Percentiles rank a stretch among this genome's conserved stretches.
Evolutionary conservation across 2,329 filamentous ascomycete genomes (phyloP).

Genomic region (Tricladium varicosporioides): DNA sequence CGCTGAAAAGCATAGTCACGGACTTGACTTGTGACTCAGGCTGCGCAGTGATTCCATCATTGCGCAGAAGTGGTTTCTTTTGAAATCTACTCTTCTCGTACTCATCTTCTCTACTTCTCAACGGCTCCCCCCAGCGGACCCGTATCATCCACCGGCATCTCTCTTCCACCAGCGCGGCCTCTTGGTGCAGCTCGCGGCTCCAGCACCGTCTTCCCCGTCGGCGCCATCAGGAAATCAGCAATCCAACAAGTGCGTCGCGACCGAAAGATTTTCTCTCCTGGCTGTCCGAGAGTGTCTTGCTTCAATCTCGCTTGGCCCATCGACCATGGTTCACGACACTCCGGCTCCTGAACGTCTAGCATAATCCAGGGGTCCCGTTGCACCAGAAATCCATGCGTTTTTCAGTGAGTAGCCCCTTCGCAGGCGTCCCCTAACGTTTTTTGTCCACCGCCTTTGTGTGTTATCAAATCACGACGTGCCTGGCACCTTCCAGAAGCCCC

Average conservation of each 20-base stretch:
- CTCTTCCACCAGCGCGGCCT: constrained; percentile 1
- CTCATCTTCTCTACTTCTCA: background rate
- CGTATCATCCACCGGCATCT: background rate
- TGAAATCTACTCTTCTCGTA: background rate
- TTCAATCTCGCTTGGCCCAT: constrained; percentile 9
- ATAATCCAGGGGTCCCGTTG: constrained; percentile 10
- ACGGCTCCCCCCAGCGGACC: background rate
- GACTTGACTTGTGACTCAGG: background rate
- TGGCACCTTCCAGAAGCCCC: constrained; percentile 22
- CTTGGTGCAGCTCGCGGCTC: background rate
- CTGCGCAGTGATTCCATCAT: background rate
- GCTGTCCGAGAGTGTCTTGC: constrained; percentile 6
- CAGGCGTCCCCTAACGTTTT: background rate
- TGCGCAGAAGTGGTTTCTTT: no score
- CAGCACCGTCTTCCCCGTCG: background rate
- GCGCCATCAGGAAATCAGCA: background rate
- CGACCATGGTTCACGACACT: background rate
- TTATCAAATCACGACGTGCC: constrained; percentile 6
- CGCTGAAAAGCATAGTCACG: constrained; percentile 11
- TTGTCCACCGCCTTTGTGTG: constrained; percentile 6
- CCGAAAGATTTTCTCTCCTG: constrained; percentile 2
- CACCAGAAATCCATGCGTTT: constrained; percentile 6
- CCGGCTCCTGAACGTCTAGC: background rate
- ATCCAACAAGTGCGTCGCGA: background rate
- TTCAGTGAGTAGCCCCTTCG: constrained; percentile 6